A percentile compares a stretch with the other conserved stretches of the same genome.
These are phyloP conservation scores for Pugionium cornutum DNA, from an alignment of 345 rosid species.

Conservation along the genomic window DNA sequence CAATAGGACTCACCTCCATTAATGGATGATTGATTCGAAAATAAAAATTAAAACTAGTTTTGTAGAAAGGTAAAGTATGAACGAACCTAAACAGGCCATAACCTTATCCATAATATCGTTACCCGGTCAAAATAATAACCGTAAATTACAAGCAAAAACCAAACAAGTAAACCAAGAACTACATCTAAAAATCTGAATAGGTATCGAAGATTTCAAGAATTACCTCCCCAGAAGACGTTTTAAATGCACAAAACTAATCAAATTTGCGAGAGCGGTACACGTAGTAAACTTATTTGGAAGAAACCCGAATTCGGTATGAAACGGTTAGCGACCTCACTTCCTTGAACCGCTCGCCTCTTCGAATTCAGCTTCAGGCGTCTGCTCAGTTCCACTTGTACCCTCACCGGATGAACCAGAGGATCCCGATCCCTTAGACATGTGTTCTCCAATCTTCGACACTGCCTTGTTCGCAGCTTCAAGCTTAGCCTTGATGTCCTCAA, in stretches of 20 bases:
- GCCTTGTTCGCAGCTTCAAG: conserved; percentile 59
- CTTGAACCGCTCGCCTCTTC: conserved; percentile 50
- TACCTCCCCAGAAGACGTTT: conserved; percentile 8
- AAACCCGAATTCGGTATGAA: conserved; percentile 18
- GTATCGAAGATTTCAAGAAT: conserved; percentile 25
- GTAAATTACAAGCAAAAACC: conserved; percentile 17
- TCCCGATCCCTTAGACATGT: conserved; percentile 48
- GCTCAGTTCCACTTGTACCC: conserved; percentile 44
- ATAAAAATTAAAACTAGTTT: neutral
- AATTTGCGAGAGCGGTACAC: conserved; percentile 18
- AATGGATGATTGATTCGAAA: neutral
- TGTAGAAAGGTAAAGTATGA: no score
- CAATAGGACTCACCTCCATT: no score
- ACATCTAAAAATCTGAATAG: conserved; percentile 17
- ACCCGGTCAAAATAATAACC: conserved; percentile 23
- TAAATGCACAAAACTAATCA: conserved; percentile 33
- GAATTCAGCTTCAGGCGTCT: conserved; percentile 59
- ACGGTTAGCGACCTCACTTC: conserved; percentile 33
- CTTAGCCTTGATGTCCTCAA: conserved; percentile 34
- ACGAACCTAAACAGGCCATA: no score
- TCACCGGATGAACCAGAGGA: conserved; percentile 32
- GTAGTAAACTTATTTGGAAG: conserved; percentile 33
- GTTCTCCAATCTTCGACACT: conserved; percentile 62
- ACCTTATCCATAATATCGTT: neutral
- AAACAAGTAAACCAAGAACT: conserved; percentile 14